Percentiles rank a stretch among this genome's conserved stretches.
Evolutionary conservation across 1,284 basidiomycete species (phyloP).

Genomic region (Cutaneotrichosporon cavernicola): DNA sequence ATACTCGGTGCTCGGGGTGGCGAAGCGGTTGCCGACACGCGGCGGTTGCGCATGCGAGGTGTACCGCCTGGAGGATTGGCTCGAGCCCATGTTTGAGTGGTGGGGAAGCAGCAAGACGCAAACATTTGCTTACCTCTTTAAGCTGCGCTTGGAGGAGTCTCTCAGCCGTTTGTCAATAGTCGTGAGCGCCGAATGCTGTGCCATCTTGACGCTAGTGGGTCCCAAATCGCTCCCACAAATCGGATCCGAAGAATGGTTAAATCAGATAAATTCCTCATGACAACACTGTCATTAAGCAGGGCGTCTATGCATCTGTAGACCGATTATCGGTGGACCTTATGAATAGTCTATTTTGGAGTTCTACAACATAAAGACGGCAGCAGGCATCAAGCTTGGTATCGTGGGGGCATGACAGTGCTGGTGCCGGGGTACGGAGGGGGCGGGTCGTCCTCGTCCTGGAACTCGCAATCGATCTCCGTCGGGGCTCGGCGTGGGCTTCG

Average conservation of each 20-base stretch:
- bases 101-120: neutral
- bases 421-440: constrained; percentile 4
- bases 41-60: neutral
- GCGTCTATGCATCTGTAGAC: neutral
- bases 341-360: too few species aligned
- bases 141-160: neutral
- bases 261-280: neutral
- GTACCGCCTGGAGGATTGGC: neutral
- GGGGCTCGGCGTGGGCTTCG: neutral
- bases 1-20: neutral
- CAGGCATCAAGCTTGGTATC: neutral
- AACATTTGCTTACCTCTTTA: neutral
- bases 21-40: constrained; percentile 3
- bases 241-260: neutral
- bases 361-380: neutral
- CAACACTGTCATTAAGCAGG: neutral
- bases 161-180: neutral
- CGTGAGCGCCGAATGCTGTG: neutral
- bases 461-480: neutral
- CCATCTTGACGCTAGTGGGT: neutral
- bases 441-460: neutral
- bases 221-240: neutral
- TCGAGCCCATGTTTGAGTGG: constrained; percentile 7
- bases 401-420: neutral
- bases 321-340: too few species aligned